Evolutionary conservation across 208 protist genomes (phyloP), one percentile per base, ranked within the genome.

Genomic region (Crithidia sp.): DNA sequence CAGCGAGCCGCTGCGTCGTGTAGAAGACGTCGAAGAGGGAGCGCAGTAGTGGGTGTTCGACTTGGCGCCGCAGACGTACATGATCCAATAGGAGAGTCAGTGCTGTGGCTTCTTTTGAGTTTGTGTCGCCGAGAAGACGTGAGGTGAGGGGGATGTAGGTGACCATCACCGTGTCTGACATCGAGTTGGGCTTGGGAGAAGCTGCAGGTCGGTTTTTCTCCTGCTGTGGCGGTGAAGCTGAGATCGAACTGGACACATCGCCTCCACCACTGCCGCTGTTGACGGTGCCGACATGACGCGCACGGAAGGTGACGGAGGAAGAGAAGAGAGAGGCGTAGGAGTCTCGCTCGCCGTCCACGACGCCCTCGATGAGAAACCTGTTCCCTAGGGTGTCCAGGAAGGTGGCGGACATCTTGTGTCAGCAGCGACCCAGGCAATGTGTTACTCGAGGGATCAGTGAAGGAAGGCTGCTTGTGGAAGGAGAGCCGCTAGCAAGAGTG

Each of bases 11-110:
- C 43, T 74, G 61, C 19, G 60, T 44, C 8, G 67, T 74, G 55
- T 74, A 79, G 41, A 79, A 79, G 37, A 71, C 67, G 45, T 79
- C 74, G 4, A 74, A 56, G 12, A 79, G 17, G 5, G 74, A 52
- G 19, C 74, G 67, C 62, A 79, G 61, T 7, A 65, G 61, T 10
- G 74, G 67, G 50, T 79, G 74, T 12, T 71, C 54, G 12, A 71
- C 55, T 41, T 70, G 74, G 4, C 74, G 74, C 3, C 74, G 74
- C 4, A 79, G 62, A 3, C 44, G 47, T 2, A 79, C 19, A 62
- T 79, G 50, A 28, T 66, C 60, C 28, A 56, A 41, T 19, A 79
- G 17, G 12, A 45, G 44, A 4, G 49, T 17, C 10, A 79, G 54
- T 12, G 55, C 49, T 1, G 52, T 60, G 0, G 60, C 59, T 16